Percentiles rank a stretch among this genome's conserved stretches.
phyloP scores from a whole-genome alignment of 1,284 basidiomycete species.

The Abortiporus biennis region DNA sequence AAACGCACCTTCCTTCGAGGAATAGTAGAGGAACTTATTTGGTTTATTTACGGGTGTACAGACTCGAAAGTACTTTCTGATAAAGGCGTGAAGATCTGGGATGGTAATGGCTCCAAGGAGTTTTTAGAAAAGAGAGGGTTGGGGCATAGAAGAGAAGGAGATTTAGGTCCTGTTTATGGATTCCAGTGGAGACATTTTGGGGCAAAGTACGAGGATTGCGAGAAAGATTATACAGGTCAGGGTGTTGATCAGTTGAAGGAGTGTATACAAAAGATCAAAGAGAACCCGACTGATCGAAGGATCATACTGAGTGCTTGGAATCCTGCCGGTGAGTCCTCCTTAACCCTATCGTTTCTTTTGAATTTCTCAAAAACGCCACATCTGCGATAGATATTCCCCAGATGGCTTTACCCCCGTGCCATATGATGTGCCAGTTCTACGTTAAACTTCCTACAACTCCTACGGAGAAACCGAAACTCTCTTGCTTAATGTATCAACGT shows the following conservation, averaged over 20 bases:
- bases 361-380: too few relatives aligned
- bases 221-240: constrained; percentile 78
- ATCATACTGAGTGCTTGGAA: constrained; percentile 98
- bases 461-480: constrained; percentile 67
- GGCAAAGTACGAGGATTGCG: constrained; percentile 80
- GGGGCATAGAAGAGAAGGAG: constrained; percentile 81
- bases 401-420: constrained; percentile 98
- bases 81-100: constrained; percentile 97
- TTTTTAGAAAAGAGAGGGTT: constrained; percentile 87
- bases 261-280: constrained; percentile 87
- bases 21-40: constrained; percentile 91
- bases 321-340: constrained; percentile 69
- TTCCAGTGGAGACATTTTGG: constrained; percentile 99
- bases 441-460: constrained; percentile 71
- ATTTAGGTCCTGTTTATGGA: constrained; percentile 95
- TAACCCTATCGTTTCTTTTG: not conserved
- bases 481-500: constrained; percentile 97
- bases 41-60: constrained; percentile 89
- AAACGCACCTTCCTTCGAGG: constrained; percentile 92
- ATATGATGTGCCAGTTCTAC: constrained; percentile 99
- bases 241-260: constrained; percentile 93
- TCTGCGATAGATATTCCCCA: constrained; percentile 88
- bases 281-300: constrained; percentile 92
- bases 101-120: constrained; percentile 88
- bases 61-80: constrained; percentile 74